Conservation (phyloP, 768 basidiomycete genomes). For the Daedalea quercina region DNA sequence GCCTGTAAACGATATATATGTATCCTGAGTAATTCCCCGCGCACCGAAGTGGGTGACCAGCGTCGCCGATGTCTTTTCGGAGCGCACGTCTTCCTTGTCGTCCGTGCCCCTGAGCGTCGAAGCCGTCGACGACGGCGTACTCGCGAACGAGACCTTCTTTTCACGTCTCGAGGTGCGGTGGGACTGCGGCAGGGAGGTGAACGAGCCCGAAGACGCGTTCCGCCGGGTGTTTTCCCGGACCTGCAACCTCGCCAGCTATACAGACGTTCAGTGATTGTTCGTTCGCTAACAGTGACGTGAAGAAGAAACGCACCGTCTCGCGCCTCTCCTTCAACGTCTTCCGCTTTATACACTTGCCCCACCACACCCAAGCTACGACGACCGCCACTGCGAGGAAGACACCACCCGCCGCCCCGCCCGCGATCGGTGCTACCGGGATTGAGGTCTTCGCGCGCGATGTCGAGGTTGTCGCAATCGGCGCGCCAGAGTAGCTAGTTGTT, state of each 20-base stretch:
- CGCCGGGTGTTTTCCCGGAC: conserved; percentile 35
- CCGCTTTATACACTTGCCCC: conserved; percentile 37
- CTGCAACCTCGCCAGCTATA: conserved; percentile 20
- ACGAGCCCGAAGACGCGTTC: conserved; percentile 24
- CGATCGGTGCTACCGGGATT: conserved; percentile 44
- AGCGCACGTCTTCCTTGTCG: background rate
- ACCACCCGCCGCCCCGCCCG: conserved; percentile 43
- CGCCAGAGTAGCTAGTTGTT: conserved; percentile 21
- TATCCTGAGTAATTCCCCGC: background rate
- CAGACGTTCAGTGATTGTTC: background rate
- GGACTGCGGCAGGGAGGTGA: background rate
- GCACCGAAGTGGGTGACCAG: background rate
- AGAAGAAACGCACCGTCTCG: conserved; percentile 22
- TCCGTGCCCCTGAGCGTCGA: conserved; percentile 8
- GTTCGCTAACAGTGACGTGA: no score
- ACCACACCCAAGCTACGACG: conserved; percentile 39
- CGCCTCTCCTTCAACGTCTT: conserved; percentile 25
- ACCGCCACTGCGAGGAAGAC: conserved; percentile 36
- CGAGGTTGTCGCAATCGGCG: conserved; percentile 5
- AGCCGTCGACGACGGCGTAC: conserved; percentile 7
- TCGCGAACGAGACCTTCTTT: conserved; percentile 35
- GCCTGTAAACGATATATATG: background rate
- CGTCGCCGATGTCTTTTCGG: background rate
- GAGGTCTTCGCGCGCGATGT: conserved; percentile 1
- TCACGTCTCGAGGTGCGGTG: conserved; percentile 11